Evolutionary conservation across 139 green algal genomes (phyloP), one percentile per base, ranked within the genome.

Genomic region (Zygnema cylindricum): DNA sequence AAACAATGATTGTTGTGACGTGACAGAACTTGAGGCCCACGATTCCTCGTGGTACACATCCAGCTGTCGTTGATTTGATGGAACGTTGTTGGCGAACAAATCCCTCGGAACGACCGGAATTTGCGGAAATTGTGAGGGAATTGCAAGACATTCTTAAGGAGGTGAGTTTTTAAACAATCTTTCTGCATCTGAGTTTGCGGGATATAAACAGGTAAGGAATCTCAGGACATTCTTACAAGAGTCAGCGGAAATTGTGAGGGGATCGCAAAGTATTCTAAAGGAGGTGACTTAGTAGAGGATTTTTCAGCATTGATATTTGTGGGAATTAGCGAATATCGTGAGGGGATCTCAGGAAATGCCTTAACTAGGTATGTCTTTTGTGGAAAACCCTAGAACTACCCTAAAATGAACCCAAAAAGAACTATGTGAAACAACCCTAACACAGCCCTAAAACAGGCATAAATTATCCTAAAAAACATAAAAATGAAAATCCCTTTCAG

Each of bases 1-100:
- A n/a, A n/a, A n/a, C n/a, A n/a, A n/a, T n/a, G n/a, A n/a, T n/a
- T n/a, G n/a, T n/a, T n/a, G n/a, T n/a, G n/a, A n/a, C n/a, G n/a
- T n/a, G 93, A 95, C 11, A 98, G 98, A 91, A 96, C 39, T 75
- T 92, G 57, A 39, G 89, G 22, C 89, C 89, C 0, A 54, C 85
- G 11, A 91, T 92, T 30, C 89, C 89, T 16, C 82, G 54, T 30
- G 63, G 40, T 36, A 86, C 39, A 11, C 89, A 91, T 43, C 69
- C 69, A 7, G 54, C 57, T 57, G 43, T 92, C 42, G 77, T n/a
- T 30, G 84, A 83, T 30, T 33, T 92, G 21, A 88, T 92, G 77
- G 75, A 91, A 32, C 22, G 41, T 21, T 91, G 85, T 43, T 92
- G 89, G 89, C 11, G 35, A 33, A 84, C 75, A 35, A 77, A 88